These are phyloP conservation scores for Speleostelium caveatum DNA, from an alignment of 78 protist genomes.

Conservation along the genomic window DNA sequence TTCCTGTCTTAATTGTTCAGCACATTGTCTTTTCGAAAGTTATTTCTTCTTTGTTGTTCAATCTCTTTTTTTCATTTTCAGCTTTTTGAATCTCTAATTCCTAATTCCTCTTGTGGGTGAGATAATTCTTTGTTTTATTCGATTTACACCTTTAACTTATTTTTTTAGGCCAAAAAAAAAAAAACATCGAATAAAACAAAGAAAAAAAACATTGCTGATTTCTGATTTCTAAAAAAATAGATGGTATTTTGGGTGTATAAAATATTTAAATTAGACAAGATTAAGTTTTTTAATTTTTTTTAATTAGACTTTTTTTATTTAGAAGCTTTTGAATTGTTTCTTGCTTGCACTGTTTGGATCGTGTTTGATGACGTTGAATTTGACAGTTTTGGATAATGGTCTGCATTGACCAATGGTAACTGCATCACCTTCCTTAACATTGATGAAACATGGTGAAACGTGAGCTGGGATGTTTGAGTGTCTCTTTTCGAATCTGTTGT, in stretches of 20 bases:
- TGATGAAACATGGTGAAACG: conserved; percentile 98
- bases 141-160: background rate
- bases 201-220: background rate
- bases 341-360: conserved; percentile 17
- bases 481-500: conserved; percentile 99
- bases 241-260: no score
- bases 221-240: no score
- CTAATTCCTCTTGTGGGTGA: no score
- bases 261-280: no score
- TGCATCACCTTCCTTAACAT: conserved; percentile 93
- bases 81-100: no score
- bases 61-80: no score
- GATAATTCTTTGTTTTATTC: background rate
- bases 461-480: conserved; percentile 99
- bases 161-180: background rate
- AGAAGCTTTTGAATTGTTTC: conserved; percentile 71
- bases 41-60: no score
- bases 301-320: conserved; percentile 27
- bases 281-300: no score
- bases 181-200: background rate
- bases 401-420: conserved; percentile 98
- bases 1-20: no score
- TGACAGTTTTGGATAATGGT: conserved; percentile 98
- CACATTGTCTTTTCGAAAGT: no score
- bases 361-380: conserved; percentile 98